Percentiles rank a stretch among this genome's conserved stretches.
Evolutionary conservation across 2,329 filamentous ascomycete species (phyloP).

Genomic region (Botryotinia calthae): DNA sequence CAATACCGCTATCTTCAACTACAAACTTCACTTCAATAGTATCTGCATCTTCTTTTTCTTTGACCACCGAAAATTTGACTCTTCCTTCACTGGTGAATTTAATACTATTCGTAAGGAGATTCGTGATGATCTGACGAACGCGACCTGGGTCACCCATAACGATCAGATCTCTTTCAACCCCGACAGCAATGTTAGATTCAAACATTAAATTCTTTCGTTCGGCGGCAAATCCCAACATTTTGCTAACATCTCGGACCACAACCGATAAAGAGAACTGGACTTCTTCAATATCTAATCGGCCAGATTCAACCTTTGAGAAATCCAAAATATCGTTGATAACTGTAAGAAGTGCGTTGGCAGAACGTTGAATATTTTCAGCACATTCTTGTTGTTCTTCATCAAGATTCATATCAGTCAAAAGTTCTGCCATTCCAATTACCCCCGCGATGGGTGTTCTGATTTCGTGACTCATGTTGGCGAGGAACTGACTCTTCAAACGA

Average conservation of each 20-base stretch:
- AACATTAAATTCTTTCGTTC: constrained; percentile 76
- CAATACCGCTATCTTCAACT: constrained; percentile 76
- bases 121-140: constrained; percentile 73
- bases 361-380: constrained; percentile 74
- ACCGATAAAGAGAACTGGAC: constrained; percentile 73
- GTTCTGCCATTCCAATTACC: constrained; percentile 76
- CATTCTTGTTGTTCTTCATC: constrained; percentile 71
- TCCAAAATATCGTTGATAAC: constrained; percentile 91
- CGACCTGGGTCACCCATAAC: constrained; percentile 85
- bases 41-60: constrained; percentile 62
- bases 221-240: constrained; percentile 85
- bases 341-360: constrained; percentile 76
- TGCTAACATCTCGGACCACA: constrained; percentile 74
- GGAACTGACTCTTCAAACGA: constrained; percentile 74
- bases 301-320: constrained; percentile 83
- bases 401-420: constrained; percentile 66
- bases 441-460: constrained; percentile 77
- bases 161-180: constrained; percentile 63
- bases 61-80: constrained; percentile 64
- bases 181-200: constrained; percentile 56
- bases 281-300: constrained; percentile 73
- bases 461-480: constrained; percentile 81
- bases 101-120: constrained; percentile 73
- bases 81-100: constrained; percentile 70
- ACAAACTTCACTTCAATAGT: constrained; percentile 67